Percentiles rank a stretch among this genome's conserved stretches.
These are phyloP conservation scores for Withania somnifera DNA, from an alignment of 305 asterid genomes.

Conservation along the genomic window DNA sequence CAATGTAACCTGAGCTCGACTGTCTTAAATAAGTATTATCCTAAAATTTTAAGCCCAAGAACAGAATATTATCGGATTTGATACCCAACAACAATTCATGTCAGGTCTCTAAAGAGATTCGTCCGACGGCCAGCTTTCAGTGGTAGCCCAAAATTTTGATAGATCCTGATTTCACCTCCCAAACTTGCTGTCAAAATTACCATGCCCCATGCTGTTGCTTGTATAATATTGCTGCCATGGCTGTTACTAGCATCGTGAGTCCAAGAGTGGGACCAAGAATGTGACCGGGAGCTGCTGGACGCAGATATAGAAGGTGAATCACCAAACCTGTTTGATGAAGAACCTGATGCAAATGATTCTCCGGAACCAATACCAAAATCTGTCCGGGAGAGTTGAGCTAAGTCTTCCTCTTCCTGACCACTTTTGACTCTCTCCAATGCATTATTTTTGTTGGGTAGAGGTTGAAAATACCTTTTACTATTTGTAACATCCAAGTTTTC, in stretches of 20 bases:
- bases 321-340: slow-evolving; percentile 18
- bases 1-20: background rate
- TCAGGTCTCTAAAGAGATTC: slow-evolving; percentile 27
- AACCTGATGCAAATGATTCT: slow-evolving; percentile 27
- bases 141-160: slow-evolving; percentile 74
- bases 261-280: too few relatives aligned
- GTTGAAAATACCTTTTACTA: slow-evolving; percentile 38
- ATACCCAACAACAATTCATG: background rate
- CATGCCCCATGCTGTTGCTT: slow-evolving; percentile 80
- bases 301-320: slow-evolving; percentile 34
- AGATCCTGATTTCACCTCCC: slow-evolving; percentile 62
- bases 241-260: slow-evolving; percentile 12
- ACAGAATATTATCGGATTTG: background rate
- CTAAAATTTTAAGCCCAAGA: background rate
- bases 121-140: slow-evolving; percentile 42
- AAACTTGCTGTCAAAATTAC: slow-evolving; percentile 60
- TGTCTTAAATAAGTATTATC: background rate
- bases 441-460: slow-evolving; percentile 34
- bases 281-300: slow-evolving; percentile 14
- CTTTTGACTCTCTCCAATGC: slow-evolving; percentile 13
- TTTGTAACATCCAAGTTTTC: slow-evolving; percentile 13
- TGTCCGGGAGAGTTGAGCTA: slow-evolving; percentile 15
- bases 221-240: slow-evolving; percentile 17
- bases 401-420: slow-evolving; percentile 40
- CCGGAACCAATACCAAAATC: slow-evolving; percentile 38